These are phyloP conservation scores for Corylus americana DNA, from an alignment of 306 rosid genomes.

Conservation along the genomic window DNA sequence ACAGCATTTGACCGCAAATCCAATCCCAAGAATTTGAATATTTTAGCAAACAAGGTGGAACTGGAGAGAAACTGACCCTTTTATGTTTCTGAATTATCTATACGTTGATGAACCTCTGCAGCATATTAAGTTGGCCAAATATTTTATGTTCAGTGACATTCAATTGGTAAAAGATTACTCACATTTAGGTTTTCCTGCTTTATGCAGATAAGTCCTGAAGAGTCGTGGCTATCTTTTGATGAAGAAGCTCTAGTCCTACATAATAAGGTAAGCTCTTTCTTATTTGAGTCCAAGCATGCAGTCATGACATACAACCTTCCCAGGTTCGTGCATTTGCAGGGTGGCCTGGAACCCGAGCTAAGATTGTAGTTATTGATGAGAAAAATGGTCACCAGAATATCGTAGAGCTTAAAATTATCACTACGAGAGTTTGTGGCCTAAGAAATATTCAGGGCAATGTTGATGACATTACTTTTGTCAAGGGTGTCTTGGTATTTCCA, in stretches of 20 bases:
- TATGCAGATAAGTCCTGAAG: slow-evolving; percentile 74
- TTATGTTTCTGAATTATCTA: neutral
- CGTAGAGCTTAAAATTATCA: slow-evolving; percentile 74
- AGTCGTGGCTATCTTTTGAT: slow-evolving; percentile 77
- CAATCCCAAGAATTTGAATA: neutral
- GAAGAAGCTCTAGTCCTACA: slow-evolving; percentile 73
- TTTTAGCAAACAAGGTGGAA: neutral
- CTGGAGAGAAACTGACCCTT: neutral
- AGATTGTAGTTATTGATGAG: slow-evolving; percentile 48
- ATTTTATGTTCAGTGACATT: neutral
- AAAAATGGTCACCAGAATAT: slow-evolving; percentile 48
- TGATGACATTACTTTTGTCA: slow-evolving; percentile 48
- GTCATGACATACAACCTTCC: slow-evolving; percentile 53
- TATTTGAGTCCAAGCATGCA: slow-evolving; percentile 30
- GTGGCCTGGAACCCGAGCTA: slow-evolving; percentile 94
- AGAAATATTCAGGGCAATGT: slow-evolving; percentile 36
- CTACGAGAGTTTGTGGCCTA: slow-evolving; percentile 57
- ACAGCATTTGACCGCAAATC: slow-evolving; percentile 2
- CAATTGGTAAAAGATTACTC: slow-evolving; percentile 17
- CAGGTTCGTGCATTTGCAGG: slow-evolving; percentile 99
- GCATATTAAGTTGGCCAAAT: neutral
- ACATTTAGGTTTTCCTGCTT: slow-evolving; percentile 19
- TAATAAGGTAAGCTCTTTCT: slow-evolving; percentile 62
- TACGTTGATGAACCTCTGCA: neutral
- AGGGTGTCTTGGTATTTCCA: slow-evolving; percentile 70